Evolutionary conservation across 352 stramenopile species (phyloP).

Genomic region (Phytopythium vexans): DNA sequence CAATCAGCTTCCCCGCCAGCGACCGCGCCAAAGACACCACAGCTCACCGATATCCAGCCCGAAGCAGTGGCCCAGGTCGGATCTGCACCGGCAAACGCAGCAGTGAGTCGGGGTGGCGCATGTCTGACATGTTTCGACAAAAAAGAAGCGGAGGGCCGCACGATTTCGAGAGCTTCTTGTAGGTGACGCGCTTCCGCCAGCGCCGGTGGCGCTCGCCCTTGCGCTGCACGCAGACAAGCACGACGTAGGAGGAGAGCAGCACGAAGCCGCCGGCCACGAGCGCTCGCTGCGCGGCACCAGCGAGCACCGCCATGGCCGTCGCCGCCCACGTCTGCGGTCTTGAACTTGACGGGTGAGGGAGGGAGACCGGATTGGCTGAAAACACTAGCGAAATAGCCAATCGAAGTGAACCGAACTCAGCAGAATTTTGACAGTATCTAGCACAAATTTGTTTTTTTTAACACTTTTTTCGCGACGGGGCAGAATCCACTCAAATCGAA

Average conservation of each 20-base stretch:
- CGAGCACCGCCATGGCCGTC: neutral
- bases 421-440: too few relatives aligned
- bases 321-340: neutral
- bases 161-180: conserved; percentile 88
- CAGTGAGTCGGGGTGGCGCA: neutral
- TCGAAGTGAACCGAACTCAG: too few relatives aligned
- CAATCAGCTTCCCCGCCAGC: conserved; percentile 12
- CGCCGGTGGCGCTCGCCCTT: conserved; percentile 63
- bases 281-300: conserved; percentile 15
- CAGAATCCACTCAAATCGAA: too few relatives aligned
- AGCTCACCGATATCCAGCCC: conserved; percentile 74
- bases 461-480: too few relatives aligned
- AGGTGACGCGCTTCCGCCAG: conserved; percentile 72
- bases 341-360: neutral
- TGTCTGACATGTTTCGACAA: neutral
- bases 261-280: conserved; percentile 66
- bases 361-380: too few relatives aligned
- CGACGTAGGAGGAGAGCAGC: conserved; percentile 64
- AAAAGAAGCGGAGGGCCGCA: conserved; percentile 16
- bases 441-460: too few relatives aligned
- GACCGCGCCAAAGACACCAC: neutral
- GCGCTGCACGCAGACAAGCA: conserved; percentile 58
- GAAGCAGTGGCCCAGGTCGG: conserved; percentile 81
- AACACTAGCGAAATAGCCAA: too few relatives aligned
- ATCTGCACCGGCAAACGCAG: conserved; percentile 28